Base-by-base conservation (phyloP, 1,284 basidiomycete genomes). In the Pterulicium gracile region DNA sequence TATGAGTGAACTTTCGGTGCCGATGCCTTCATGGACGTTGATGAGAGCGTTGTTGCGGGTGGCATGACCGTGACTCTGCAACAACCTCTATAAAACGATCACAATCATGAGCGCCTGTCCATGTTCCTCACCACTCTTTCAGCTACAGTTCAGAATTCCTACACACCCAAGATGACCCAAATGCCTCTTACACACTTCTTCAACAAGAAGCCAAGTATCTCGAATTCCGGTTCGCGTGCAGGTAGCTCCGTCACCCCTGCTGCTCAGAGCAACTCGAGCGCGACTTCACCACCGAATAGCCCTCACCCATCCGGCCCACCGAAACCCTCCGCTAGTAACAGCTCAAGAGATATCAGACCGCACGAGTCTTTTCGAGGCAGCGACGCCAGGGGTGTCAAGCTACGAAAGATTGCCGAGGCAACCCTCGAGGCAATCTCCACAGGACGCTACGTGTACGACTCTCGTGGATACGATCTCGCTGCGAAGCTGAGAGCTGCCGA, bases 391-490 rank as follows among this genome's bases (percentile, higher is more conserved):
- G 56, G 59, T 7, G 46, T 32, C 12, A 49, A 43, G 18, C 54
- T 53, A 7, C 49, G 50, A 19, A 45, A 52, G 19, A 61, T 66
- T n/a, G 62, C 64, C 3, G 56, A 62, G 3, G 50, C 43, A 27
- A 66, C 62, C 0, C 50, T 66, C 13, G 57, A 56, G 2, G 59
- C 61, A 0, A 61, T 66, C 32, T 55, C 64, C 14, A 36, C 51
- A 1, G 64, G 65, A 2, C 54, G 52, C 4, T 58, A 61, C 47
- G 49, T 51, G 3, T 44, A 56, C 3, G 43, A 58, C 24, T 55
- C 52, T 7, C 23, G n/a, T 19, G 42, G 23, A 4, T 24, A 21
- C 23, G 19, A 43, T 21, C 19, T 24, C 5, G 17, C 42, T 21
- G 13, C 19, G 7, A 24, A 43, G 14, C 5, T 21, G 12, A 24